phyloP scores from a whole-genome alignment of 805 yeast genomes.

The Blastobotrys peoriensis region DNA sequence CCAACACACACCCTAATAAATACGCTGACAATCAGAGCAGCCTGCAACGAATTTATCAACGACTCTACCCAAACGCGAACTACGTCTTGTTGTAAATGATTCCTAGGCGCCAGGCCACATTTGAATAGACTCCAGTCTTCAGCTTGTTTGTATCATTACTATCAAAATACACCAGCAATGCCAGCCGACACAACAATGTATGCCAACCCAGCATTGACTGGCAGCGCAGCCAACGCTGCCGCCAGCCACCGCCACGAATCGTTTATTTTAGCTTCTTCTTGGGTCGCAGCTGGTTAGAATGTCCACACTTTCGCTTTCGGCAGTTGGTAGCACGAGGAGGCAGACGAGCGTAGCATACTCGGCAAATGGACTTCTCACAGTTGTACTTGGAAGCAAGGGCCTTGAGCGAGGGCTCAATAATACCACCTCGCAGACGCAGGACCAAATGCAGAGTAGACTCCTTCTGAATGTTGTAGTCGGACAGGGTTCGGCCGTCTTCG shows the following conservation, averaged over 20 bases:
- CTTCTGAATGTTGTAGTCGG: constrained; percentile 99
- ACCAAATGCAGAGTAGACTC: constrained; percentile 97
- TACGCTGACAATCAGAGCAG: no score
- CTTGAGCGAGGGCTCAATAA: constrained; percentile 99
- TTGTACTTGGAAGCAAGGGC: constrained; percentile 99
- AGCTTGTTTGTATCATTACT: no score
- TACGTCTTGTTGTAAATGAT: no score
- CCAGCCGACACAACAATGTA: no score
- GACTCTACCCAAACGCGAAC: no score
- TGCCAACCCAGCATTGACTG: no score
- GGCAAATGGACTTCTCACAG: constrained; percentile 99
- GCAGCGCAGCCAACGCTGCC: no score
- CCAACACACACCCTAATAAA: no score
- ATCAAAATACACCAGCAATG: no score
- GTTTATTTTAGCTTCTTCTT: constrained; percentile 97
- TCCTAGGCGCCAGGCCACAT: no score
- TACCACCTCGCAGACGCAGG: constrained; percentile 97
- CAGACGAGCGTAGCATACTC: constrained; percentile 99
- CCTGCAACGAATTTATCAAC: no score
- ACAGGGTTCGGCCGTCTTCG: constrained; percentile 97
- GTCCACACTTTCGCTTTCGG: constrained; percentile 99
- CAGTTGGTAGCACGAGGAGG: constrained; percentile 99
- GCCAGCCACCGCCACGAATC: constrained; percentile 28
- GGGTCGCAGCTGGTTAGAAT: constrained; percentile 99
- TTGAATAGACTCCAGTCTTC: no score